Conservation (phyloP, 345 rosid species). For the Sisymbrium altissimum region DNA sequence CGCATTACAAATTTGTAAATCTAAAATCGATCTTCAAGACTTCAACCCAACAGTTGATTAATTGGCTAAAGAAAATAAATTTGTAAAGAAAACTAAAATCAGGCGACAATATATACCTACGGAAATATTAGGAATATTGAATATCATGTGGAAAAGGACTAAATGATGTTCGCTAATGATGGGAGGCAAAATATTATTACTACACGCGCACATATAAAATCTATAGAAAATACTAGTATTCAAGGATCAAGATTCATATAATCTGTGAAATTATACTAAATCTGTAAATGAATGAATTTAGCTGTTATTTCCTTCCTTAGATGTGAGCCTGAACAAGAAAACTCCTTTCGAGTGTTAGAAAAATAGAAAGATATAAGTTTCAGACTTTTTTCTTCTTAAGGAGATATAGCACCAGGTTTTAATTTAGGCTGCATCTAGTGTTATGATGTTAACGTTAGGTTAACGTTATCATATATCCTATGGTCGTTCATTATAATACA, state of each 20-base stretch:
- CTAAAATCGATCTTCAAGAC: too few species aligned
- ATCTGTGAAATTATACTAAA: not conserved
- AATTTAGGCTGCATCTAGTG: too few species aligned
- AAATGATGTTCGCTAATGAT: not conserved
- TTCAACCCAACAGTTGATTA: too few species aligned
- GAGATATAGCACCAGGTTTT: too few species aligned
- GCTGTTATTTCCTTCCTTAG: not conserved
- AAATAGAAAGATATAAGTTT: too few species aligned
- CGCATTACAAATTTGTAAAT: too few species aligned
- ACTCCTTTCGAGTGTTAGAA: not conserved
- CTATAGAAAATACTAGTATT: not conserved
- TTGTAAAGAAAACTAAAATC: not conserved
- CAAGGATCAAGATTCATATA: not conserved
- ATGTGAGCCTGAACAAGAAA: not conserved
- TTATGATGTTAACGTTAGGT: too few species aligned
- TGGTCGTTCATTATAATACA: too few species aligned
- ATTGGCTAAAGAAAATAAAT: too few species aligned
- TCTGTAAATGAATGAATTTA: not conserved
- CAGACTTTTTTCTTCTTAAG: too few species aligned
- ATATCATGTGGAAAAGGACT: not conserved
- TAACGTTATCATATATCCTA: too few species aligned
- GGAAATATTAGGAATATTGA: conserved; percentile 11
- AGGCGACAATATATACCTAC: conserved; percentile 8
- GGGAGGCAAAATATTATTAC: not conserved
- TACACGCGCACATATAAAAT: not conserved